A percentile compares a stretch with the other conserved stretches of the same genome.
Evolutionary conservation across 345 rosid genomes (phyloP).

Genomic region (Lepidium africanum): DNA sequence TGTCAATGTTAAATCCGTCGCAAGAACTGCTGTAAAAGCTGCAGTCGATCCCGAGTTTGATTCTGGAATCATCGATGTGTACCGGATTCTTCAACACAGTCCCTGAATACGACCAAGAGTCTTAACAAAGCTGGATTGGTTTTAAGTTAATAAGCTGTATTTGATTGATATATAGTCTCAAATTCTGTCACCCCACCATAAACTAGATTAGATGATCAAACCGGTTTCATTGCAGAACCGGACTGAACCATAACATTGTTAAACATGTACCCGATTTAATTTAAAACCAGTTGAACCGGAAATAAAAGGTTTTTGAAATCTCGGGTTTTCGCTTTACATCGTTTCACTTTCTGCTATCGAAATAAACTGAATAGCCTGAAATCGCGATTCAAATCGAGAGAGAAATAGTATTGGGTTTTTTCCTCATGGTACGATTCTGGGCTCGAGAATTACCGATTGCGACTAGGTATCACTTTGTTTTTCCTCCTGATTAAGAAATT

Average conservation of each 20-base stretch:
- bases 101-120: not conserved
- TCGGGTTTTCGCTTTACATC: conserved; percentile 24
- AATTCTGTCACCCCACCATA: not conserved
- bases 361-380: not conserved
- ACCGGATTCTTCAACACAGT: conserved; percentile 37
- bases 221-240: not conserved
- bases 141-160: not conserved
- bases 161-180: not conserved
- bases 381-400: not conserved
- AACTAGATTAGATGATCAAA: not conserved
- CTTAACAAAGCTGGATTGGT: not conserved
- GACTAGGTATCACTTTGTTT: not conserved
- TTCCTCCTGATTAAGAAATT: not conserved
- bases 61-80: conserved; percentile 48
- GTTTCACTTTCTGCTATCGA: not conserved
- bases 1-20: conserved; percentile 42
- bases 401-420: not conserved
- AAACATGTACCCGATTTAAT: not conserved
- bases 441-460: not conserved
- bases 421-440: not conserved
- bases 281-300: not conserved
- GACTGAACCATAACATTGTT: too few relatives aligned
- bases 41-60: conserved; percentile 42
- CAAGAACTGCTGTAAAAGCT: conserved; percentile 52
- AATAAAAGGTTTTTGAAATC: not conserved